Evolutionary conservation across 116 monocot genomes (phyloP), one percentile per base, ranked within the genome.

Genomic region (Thalassia testudinum): DNA sequence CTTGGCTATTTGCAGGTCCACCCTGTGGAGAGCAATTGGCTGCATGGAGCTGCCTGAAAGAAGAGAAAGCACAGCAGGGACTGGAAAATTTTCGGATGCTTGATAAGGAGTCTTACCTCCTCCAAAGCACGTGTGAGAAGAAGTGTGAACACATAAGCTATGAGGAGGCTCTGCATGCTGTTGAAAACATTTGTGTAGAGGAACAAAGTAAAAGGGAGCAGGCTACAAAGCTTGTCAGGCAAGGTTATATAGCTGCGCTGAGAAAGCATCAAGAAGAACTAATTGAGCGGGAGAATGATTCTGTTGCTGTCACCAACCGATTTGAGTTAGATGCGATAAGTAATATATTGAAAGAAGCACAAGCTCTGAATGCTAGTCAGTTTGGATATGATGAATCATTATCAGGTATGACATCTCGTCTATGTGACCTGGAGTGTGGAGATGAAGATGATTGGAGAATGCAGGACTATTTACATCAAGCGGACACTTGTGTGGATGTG

Each of bases 291-390:
- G 72, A 81, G 63, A 61, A 60, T 62, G 80, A 87, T 66, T 40
- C 51, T 43, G 49, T 71, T 50, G 21, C 43, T 7, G 24, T 50
- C 14, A 40, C n/a, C 5, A 64, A 55, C 47, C 77, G 66, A 38
- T 68, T 69, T 66, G 93, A 87, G 57, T 40, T 93, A 29, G 83
- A 93, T 62, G 67, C 70, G 19, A 75, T 93, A 18, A 63, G 67
- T 20, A 80, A 70, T 52, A 56, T 93, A 64, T 67, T 87, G 30
- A 87, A 87, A 65, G 93, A 93, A 69, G 72, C 81, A 45, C 75
- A 81, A 52, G 53, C 73, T 34, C 26, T 86, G 28, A 82, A 68
- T 61, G 61, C 63, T 8, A 71, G 62, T 52, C 83, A 76, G 7
- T 83, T 83, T 75, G 76, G 76, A 1, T 93, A 69, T 58, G 80